Evolutionary conservation across 768 basidiomycete species (phyloP), one percentile per base, ranked within the genome.

Genomic region (Boletus sp.): DNA sequence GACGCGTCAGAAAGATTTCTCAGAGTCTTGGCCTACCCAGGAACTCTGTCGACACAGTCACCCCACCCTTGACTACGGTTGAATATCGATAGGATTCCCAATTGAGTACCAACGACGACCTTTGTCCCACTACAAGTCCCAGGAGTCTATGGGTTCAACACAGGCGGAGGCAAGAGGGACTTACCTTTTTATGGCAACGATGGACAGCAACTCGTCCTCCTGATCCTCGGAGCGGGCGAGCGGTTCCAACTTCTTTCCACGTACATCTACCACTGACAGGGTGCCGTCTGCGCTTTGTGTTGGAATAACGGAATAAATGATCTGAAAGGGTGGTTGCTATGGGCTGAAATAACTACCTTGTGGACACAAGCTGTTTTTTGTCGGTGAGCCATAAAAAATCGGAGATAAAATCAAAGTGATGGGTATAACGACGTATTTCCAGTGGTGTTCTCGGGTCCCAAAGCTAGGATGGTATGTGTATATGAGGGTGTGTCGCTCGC

Each of bases 371-470:
- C 55, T 93, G 92, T 60, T 84, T 88, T 73, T 90, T 91, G 72
- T 90, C 89, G 37, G 82, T 83, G 54, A 94, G 71, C 84, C 89
- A 97, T 39, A 90, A 74, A 72, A 97, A 94, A 70, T 94, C 94
- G 37, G 92, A 90, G 54, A 97, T 94, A 67, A 93, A 97, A 73
- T 97, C 94, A 68, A 89, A 94, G 66, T 98, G 95, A 49, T 97
- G 95, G 32, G 76, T 83, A 67, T 93, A 94, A 18, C 79, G 76
- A 36, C 87, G 80, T 17, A 88, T 74, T 45, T 80, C 77, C 9
- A 85, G 85, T 50, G 77, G 74, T 66, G 85, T 81, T 56, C 94
- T 79, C 20, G 90, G 85, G 69, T 97, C 94, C 94, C 94, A 97
- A 28, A 98, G 79, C 94, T 97, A 63, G 42, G 46, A 3, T 35